Percentiles rank a stretch among this genome's conserved stretches.
These are phyloP conservation scores for Lizonia empirigonia DNA, from an alignment of 2,329 filamentous ascomycete genomes.

Conservation along the genomic window DNA sequence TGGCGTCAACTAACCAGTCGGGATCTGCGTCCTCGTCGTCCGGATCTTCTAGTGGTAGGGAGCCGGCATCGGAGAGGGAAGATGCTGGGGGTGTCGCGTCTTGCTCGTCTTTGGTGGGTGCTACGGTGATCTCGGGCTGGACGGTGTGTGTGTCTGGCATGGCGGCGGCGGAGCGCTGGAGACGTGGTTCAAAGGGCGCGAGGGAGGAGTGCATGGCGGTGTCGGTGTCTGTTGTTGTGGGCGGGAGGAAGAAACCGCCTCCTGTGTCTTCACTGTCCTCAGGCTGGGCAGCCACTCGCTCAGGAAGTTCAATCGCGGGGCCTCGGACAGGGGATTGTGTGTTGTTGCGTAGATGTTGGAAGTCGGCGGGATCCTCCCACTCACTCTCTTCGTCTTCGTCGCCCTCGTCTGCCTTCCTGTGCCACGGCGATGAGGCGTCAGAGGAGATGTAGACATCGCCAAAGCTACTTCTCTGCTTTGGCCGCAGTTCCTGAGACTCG, in stretches of 20 bases:
- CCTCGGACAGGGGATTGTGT: neutral
- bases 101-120: neutral
- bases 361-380: conserved; percentile 17
- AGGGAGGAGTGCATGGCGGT: neutral
- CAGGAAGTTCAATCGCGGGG: neutral
- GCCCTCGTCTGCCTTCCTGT: neutral
- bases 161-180: neutral
- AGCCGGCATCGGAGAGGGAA: conserved; percentile 51
- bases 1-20: conserved; percentile 60
- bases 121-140: neutral
- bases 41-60: conserved; percentile 65
- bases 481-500: conserved; percentile 35
- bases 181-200: neutral
- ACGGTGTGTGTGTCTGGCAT: neutral
- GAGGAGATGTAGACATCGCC: conserved; percentile 17
- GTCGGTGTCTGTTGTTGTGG: neutral
- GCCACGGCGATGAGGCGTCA: neutral
- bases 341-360: neutral
- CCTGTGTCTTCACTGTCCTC: neutral
- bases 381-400: conserved; percentile 10
- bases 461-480: conserved; percentile 31
- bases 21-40: conserved; percentile 70
- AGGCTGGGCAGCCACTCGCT: neutral
- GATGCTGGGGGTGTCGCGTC: conserved; percentile 9
- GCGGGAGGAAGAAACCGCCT: neutral